Percentiles rank a stretch among this genome's conserved stretches.
phyloP scores from a whole-genome alignment of 805 yeast genomes.

The Saturnispora galanensis region DNA sequence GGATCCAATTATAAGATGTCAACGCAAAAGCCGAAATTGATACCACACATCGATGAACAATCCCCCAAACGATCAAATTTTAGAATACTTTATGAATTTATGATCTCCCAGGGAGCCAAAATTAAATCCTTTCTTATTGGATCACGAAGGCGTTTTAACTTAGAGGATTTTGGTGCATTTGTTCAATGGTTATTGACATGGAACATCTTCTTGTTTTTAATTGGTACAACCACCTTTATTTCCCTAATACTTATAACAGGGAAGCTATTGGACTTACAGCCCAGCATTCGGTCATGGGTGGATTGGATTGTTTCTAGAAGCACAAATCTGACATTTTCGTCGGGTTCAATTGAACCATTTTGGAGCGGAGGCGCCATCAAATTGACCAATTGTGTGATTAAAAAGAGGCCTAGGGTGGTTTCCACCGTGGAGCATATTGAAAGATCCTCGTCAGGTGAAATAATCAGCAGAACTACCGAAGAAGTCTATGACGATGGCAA shows the following conservation, averaged over 20 bases:
- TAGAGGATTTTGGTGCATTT: conserved; percentile 87
- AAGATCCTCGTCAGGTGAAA: conserved; percentile 15
- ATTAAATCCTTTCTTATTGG: conserved; percentile 68
- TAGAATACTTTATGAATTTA: neutral
- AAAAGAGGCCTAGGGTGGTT: conserved; percentile 57
- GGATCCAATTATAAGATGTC: too few species aligned
- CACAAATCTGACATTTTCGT: conserved; percentile 72
- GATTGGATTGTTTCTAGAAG: conserved; percentile 81
- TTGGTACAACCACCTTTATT: conserved; percentile 90
- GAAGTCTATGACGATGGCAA: conserved; percentile 68
- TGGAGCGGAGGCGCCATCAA: conserved; percentile 84
- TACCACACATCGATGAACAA: too few species aligned
- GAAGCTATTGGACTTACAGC: conserved; percentile 84
- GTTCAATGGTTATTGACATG: conserved; percentile 90
- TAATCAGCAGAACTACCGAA: conserved; percentile 10
- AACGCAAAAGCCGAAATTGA: too few species aligned
- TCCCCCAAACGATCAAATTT: neutral
- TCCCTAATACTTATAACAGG: conserved; percentile 67
- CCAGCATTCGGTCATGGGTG: conserved; percentile 66
- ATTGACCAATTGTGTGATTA: conserved; percentile 76
- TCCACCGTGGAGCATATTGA: conserved; percentile 28
- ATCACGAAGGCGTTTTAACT: conserved; percentile 74
- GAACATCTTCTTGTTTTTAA: conserved; percentile 63
- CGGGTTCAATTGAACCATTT: conserved; percentile 86
- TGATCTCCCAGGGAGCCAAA: conserved; percentile 15